Conservation (phyloP, 371 early-diverging fungal species). For the Syncephalis fuscata region DNA sequence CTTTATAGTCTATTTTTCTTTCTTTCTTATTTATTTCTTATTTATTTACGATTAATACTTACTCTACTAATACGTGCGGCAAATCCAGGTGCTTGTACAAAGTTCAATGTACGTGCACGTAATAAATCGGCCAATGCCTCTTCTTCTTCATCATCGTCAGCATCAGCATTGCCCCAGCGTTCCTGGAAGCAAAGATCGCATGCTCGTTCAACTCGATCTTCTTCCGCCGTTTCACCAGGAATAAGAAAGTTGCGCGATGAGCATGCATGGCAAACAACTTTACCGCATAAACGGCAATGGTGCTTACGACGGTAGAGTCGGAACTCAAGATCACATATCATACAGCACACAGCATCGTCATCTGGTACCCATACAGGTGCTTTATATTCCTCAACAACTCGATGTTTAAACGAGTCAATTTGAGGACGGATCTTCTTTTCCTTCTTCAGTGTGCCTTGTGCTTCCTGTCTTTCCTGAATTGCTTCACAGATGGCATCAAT, state of each 20-base stretch:
- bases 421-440: constrained; percentile 10
- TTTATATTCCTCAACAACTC: constrained; percentile 30
- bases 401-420: constrained; percentile 5
- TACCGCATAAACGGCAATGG: constrained; percentile 58
- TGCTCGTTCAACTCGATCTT: constrained; percentile 8
- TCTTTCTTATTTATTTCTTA: too few relatives aligned
- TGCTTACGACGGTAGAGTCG: constrained; percentile 35
- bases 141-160: constrained; percentile 5
- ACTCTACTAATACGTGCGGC: not conserved
- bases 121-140: not conserved
- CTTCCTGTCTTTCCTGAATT: constrained; percentile 23
- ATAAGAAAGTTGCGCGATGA: constrained; percentile 22
- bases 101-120: constrained; percentile 3
- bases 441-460: constrained; percentile 33
- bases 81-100: not conserved
- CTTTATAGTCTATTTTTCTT: not conserved
- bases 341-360: constrained; percentile 24
- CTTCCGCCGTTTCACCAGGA: constrained; percentile 6
- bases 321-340: constrained; percentile 34
- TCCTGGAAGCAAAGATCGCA: constrained; percentile 10
- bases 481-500: constrained; percentile 28
- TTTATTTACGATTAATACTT: not conserved
- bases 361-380: constrained; percentile 58
- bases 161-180: constrained; percentile 6
- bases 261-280: constrained; percentile 48